Evolutionary conservation across 495 filamentous ascomycete genomes (phyloP).

Genomic region (Daldinia decipiens): DNA sequence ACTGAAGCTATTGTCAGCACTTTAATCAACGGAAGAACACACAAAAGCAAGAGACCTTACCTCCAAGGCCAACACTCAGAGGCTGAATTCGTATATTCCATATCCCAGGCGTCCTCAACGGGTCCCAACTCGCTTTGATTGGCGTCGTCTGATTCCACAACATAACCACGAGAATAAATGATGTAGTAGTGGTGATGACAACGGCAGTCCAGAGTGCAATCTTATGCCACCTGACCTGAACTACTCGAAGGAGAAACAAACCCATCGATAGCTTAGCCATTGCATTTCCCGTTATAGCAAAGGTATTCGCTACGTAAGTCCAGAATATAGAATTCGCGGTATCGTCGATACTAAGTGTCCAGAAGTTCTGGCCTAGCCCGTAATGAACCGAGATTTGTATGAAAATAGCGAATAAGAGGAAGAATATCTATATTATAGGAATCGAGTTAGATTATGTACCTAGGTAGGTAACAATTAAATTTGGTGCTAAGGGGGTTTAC

Average conservation of each 20-base stretch:
- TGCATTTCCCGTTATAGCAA: conserved; percentile 53
- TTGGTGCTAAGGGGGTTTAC: neutral
- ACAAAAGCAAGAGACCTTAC: conserved; percentile 22
- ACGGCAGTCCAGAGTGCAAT: conserved; percentile 51
- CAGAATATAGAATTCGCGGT: conserved; percentile 52
- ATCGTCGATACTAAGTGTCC: conserved; percentile 47
- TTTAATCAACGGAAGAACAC: neutral
- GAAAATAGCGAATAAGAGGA: conserved; percentile 49
- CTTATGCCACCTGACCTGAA: conserved; percentile 51
- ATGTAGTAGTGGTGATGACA: conserved; percentile 47
- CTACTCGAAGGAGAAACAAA: conserved; percentile 54
- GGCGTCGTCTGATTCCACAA: conserved; percentile 55
- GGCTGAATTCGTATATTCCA: conserved; percentile 55
- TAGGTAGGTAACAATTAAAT: neutral
- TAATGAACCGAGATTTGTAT: conserved; percentile 52
- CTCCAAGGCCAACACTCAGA: conserved; percentile 52
- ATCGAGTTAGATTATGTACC: conserved; percentile 9
- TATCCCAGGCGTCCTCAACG: conserved; percentile 48
- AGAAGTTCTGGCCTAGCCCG: conserved; percentile 50
- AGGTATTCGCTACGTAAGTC: conserved; percentile 54
- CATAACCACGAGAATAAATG: conserved; percentile 48
- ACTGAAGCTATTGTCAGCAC: conserved; percentile 37
- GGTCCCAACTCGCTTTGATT: conserved; percentile 51
- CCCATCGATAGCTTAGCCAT: conserved; percentile 57
- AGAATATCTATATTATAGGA: conserved; percentile 39